Evolutionary conservation across 2,329 filamentous ascomycete genomes (phyloP).

Genomic region (Verticillium klebahnii): DNA sequence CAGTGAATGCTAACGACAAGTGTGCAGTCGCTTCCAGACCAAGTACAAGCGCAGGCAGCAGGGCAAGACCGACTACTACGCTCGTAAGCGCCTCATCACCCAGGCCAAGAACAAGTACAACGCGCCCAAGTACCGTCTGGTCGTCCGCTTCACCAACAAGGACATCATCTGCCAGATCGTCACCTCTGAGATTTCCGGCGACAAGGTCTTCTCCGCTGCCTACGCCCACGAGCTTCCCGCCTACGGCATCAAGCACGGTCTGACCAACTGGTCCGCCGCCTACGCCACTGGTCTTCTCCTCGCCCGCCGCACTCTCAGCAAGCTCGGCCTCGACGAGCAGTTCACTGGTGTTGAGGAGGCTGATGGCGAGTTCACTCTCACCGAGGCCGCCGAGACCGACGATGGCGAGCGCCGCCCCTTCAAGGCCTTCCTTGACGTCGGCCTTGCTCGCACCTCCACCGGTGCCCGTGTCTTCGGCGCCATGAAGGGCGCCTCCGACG

Average conservation of each 20-base stretch:
- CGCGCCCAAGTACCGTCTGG: slow-evolving; percentile 98
- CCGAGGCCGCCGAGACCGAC: slow-evolving; percentile 86
- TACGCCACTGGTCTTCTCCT: slow-evolving; percentile 96
- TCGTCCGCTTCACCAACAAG: slow-evolving; percentile 99
- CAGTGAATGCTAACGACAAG: slow-evolving; percentile 1
- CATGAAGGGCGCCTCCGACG: slow-evolving; percentile 99
- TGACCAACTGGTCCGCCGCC: slow-evolving; percentile 99
- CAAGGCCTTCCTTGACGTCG: slow-evolving; percentile 98
- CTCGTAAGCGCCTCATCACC: slow-evolving; percentile 98
- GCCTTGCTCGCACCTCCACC: slow-evolving; percentile 93
- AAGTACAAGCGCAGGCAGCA: slow-evolving; percentile 97
- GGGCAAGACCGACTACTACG: slow-evolving; percentile 99
- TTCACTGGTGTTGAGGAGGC: slow-evolving; percentile 96
- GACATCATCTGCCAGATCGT: slow-evolving; percentile 99
- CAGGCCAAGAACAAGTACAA: slow-evolving; percentile 99
- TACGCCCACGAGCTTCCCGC: slow-evolving; percentile 97
- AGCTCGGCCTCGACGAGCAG: slow-evolving; percentile 90
- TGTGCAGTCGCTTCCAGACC: slow-evolving; percentile 87
- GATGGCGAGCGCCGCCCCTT: slow-evolving; percentile 95
- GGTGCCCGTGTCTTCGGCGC: slow-evolving; percentile 98
- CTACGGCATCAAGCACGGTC: slow-evolving; percentile 96
- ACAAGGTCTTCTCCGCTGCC: slow-evolving; percentile 91
- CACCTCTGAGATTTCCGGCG: slow-evolving; percentile 90
- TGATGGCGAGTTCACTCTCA: slow-evolving; percentile 92
- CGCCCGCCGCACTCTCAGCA: slow-evolving; percentile 93